Base-by-base conservation (phyloP, 1,284 basidiomycete genomes). In the Gomphus sp. region DNA sequence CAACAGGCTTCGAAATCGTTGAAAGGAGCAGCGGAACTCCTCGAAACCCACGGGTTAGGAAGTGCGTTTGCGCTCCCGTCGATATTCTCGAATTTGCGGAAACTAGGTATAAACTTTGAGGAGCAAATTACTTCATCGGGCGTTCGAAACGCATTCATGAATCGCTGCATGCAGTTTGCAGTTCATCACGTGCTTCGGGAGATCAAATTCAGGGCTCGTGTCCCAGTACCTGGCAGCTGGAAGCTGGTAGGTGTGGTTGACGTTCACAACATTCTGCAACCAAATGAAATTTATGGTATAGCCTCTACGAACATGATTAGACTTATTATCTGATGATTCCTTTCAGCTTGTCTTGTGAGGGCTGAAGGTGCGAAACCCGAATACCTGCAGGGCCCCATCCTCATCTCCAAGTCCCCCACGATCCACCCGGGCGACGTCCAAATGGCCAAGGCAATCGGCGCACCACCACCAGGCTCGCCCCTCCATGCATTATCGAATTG, bases 181-280 rank as follows among this genome's bases (percentile, higher is more conserved):
- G 70, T 80, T 37, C 74, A 84, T 63, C 81, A 88, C 63, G 74
- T 85, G n/a, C 73, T 89, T 6, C 76, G 85, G 55, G 75, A 82
- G 56, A 73, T 89, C 22, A 89, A 88, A 65, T 78, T 82, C 59
- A 78, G 78, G 56, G 85, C 85, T 1, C 76, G 85, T 8, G 88
- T 89, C 52, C 84, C 82, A 10, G 73, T 89, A 6, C 78, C 79
- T 0, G 70, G 73, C 10, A 80, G 78, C 2, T 84, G 79, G 74
- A 87, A 82, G 0, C 67, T 89, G 1, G 85, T 87, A 4, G 87
- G 86, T 0, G 78, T 88, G 4, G 83, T 84, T 2, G 86, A 88
- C 65, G 72, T 80, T 0, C 78, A 84, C 61, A 67, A 71, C 3
- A 78, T 72, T 57, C 73, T 87, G 10, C 34, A 72, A 47, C 75